A percentile compares a stretch with the other conserved stretches of the same genome.
These are phyloP conservation scores for Aspergillus ochraceoroseus DNA, from an alignment of 2,329 filamentous ascomycete genomes.

Conservation along the genomic window DNA sequence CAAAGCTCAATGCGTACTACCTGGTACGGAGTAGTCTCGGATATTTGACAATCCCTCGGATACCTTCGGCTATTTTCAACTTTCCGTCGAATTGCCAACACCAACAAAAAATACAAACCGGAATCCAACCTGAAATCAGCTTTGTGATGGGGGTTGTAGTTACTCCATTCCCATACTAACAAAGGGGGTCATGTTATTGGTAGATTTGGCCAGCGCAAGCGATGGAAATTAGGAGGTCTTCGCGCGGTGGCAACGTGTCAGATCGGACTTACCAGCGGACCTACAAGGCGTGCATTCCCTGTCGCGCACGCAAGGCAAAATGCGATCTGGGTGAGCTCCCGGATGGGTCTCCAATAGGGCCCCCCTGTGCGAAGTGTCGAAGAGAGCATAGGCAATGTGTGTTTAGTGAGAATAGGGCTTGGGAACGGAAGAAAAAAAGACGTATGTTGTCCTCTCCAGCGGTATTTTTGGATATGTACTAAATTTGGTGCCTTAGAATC, in stretches of 20 bases:
- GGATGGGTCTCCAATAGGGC: conserved; percentile 37
- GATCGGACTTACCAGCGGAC: conserved; percentile 47
- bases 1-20: too few species aligned
- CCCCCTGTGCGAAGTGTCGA: conserved; percentile 48
- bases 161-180: too few species aligned
- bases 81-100: too few species aligned
- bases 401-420: conserved; percentile 43
- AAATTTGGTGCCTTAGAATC: conserved; percentile 6
- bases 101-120: too few species aligned
- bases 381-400: conserved; percentile 50
- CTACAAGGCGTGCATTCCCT: conserved; percentile 53
- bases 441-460: conserved; percentile 18
- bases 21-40: conserved; percentile 5
- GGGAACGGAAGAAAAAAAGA: conserved; percentile 38
- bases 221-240: conserved; percentile 23
- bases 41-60: conserved; percentile 11
- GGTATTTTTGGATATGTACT: background rate
- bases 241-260: conserved; percentile 19
- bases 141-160: too few species aligned
- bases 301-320: conserved; percentile 51
- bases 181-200: conserved; percentile 22
- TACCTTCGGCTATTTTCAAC: conserved; percentile 20
- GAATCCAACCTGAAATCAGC: too few species aligned
- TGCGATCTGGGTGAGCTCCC: conserved; percentile 45
- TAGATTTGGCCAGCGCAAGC: conserved; percentile 3